phyloP scores from a whole-genome alignment of 2,329 filamentous ascomycete species.

The Verticillium zaregamsianum region DNA sequence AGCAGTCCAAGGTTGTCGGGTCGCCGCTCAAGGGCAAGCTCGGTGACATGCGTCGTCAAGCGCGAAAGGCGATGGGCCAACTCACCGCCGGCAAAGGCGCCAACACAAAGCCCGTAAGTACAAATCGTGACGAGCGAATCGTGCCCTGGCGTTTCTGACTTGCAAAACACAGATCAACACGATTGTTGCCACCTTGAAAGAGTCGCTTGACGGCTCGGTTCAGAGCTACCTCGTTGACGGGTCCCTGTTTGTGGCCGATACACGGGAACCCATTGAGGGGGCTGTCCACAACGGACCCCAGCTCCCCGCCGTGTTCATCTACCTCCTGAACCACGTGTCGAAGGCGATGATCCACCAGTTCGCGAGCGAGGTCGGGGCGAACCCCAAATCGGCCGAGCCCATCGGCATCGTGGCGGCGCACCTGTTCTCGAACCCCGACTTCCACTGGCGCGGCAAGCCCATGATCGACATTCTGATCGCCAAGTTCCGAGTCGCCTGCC shows the following conservation, averaged over 20 bases:
- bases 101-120: constrained; percentile 43
- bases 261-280: constrained; percentile 42
- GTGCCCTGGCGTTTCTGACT: not conserved
- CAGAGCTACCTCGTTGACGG: constrained; percentile 52
- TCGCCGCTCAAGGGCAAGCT: constrained; percentile 58
- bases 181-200: constrained; percentile 47
- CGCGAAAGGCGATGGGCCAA: constrained; percentile 71
- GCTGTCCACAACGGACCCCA: constrained; percentile 46
- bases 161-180: constrained; percentile 30
- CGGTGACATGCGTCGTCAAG: constrained; percentile 67
- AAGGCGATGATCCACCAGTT: constrained; percentile 71
- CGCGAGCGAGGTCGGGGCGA: constrained; percentile 60
- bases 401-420: constrained; percentile 73
- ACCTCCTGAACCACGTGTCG: constrained; percentile 70
- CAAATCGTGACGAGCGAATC: not conserved
- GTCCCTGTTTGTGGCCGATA: constrained; percentile 46
- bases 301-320: constrained; percentile 65
- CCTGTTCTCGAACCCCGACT: constrained; percentile 66
- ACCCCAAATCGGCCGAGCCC: constrained; percentile 66
- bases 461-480: constrained; percentile 81
- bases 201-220: constrained; percentile 46
- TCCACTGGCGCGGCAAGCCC: constrained; percentile 61
- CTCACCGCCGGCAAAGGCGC: constrained; percentile 60
- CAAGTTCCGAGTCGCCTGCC: constrained; percentile 77
- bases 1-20: constrained; percentile 43